Evolutionary conservation across 441 rosid genomes (phyloP).

Genomic region (Jatropha multifida): DNA sequence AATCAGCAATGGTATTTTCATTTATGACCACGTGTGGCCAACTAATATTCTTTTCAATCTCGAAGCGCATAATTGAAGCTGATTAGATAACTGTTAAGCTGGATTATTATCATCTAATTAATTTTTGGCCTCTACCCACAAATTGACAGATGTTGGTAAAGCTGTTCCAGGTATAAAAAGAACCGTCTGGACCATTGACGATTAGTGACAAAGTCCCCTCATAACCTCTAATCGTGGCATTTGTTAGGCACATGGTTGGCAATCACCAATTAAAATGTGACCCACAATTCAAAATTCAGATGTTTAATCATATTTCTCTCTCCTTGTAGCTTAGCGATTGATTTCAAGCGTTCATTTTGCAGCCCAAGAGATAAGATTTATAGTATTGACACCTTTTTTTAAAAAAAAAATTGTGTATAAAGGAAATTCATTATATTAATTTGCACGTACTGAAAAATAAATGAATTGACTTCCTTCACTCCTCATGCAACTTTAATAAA

Average conservation of each 20-base stretch:
- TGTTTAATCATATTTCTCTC: neutral
- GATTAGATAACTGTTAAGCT: neutral
- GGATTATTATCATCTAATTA: neutral
- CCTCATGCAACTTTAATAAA: too few relatives aligned
- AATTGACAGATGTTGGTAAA: conserved; percentile 21
- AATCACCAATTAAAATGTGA: neutral
- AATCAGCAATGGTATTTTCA: neutral
- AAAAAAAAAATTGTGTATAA: too few relatives aligned
- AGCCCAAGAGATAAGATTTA: too few relatives aligned
- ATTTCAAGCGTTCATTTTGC: too few relatives aligned
- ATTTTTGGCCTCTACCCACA: too few relatives aligned
- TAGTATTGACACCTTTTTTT: too few relatives aligned
- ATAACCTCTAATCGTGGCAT: neutral
- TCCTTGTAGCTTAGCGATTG: neutral
- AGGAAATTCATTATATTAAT: too few relatives aligned
- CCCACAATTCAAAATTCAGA: neutral
- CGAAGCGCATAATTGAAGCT: conserved; percentile 24
- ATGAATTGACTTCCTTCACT: too few relatives aligned
- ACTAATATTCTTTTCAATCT: conserved; percentile 8
- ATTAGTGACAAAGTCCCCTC: neutral
- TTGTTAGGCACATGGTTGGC: neutral
- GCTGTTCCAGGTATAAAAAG: neutral
- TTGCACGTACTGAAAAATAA: too few relatives aligned
- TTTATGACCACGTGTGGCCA: conserved; percentile 19
- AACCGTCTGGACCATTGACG: conserved; percentile 9